Evolutionary conservation across 2,329 filamentous ascomycete species (phyloP).

Genomic region (Fusarium incarnatum): DNA sequence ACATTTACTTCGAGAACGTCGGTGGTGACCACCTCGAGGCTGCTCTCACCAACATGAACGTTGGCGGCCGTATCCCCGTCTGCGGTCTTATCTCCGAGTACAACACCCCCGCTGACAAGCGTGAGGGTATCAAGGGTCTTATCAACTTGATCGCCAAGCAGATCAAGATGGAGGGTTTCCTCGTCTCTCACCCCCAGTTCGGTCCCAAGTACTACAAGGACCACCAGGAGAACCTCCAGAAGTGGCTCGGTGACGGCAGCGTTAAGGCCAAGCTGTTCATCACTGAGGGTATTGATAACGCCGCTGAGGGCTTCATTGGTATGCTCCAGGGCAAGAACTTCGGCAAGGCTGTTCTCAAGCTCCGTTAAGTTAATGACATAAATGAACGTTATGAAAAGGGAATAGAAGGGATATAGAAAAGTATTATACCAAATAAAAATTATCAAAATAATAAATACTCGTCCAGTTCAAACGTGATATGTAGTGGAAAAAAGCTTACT

Average conservation of each 20-base stretch:
- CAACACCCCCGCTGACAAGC: constrained; percentile 67
- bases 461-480: no score
- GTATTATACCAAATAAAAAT: not conserved
- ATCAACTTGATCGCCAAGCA: constrained; percentile 74
- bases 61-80: constrained; percentile 72
- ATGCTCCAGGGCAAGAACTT: constrained; percentile 85
- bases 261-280: constrained; percentile 77
- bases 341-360: constrained; percentile 84
- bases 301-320: constrained; percentile 77
- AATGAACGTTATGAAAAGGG: constrained; percentile 19
- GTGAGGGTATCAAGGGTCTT: constrained; percentile 75
- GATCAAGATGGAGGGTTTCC: constrained; percentile 79
- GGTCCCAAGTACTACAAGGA: constrained; percentile 74
- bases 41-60: constrained; percentile 62
- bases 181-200: constrained; percentile 74
- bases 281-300: constrained; percentile 84
- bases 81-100: constrained; percentile 77
- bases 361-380: constrained; percentile 44
- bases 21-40: constrained; percentile 65
- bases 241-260: constrained; percentile 81
- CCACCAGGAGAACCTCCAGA: constrained; percentile 79
- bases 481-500: not conserved
- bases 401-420: not conserved
- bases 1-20: constrained; percentile 71
- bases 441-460: constrained; percentile 2